Evolutionary conservation across 805 yeast species (phyloP).

Genomic region (Candida endomychidarum): DNA sequence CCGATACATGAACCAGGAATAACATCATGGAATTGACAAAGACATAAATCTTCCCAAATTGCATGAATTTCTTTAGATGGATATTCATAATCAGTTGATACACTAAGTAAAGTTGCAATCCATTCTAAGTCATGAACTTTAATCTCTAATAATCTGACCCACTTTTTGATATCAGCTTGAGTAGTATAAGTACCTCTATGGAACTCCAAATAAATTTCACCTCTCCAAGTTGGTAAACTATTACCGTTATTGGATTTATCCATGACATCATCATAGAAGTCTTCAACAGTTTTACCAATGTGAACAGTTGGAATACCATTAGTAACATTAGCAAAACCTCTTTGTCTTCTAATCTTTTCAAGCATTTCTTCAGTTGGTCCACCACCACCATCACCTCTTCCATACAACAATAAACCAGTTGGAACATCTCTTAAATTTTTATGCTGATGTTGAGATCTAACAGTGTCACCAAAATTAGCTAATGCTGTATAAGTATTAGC

Average conservation of each 20-base stretch:
- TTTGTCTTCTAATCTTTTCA: slow-evolving; percentile 86
- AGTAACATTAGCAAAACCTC: slow-evolving; percentile 81
- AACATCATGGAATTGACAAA: slow-evolving; percentile 98
- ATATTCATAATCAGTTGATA: slow-evolving; percentile 57
- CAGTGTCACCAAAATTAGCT: slow-evolving; percentile 91
- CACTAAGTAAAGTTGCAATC: slow-evolving; percentile 74
- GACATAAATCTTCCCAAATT: slow-evolving; percentile 84
- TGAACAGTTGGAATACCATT: slow-evolving; percentile 87
- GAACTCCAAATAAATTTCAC: slow-evolving; percentile 91
- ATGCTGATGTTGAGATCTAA: slow-evolving; percentile 75
- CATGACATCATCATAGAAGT: slow-evolving; percentile 69
- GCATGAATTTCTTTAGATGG: slow-evolving; percentile 67
- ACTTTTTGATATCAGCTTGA: slow-evolving; percentile 81
- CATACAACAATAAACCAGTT: slow-evolving; percentile 78
- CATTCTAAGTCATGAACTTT: slow-evolving; percentile 83
- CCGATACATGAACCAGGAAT: slow-evolving; percentile 96
- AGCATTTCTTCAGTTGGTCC: slow-evolving; percentile 95
- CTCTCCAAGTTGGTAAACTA: slow-evolving; percentile 81
- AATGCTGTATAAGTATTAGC: slow-evolving; percentile 92
- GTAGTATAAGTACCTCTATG: slow-evolving; percentile 97
- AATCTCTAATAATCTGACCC: slow-evolving; percentile 74
- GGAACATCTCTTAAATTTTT: slow-evolving; percentile 80
- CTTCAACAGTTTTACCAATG: slow-evolving; percentile 75
- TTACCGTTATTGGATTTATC: slow-evolving; percentile 63
- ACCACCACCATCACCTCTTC: slow-evolving; percentile 98